Conservation (phyloP, 768 basidiomycete genomes). For the Trametes elegans region DNA sequence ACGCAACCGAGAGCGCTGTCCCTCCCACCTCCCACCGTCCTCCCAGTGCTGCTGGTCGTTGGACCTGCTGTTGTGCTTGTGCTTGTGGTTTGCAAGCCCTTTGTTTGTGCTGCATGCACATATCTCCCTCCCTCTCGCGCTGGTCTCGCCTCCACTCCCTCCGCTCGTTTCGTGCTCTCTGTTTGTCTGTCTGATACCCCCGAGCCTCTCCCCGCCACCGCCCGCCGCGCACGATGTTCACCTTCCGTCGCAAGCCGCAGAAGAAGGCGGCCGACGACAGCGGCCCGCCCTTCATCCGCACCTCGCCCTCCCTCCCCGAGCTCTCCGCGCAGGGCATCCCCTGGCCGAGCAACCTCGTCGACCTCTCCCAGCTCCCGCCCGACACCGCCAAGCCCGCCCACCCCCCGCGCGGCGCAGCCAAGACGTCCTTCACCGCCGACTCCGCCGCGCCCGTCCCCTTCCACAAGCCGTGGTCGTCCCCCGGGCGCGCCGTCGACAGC, state of each 20-base stretch:
- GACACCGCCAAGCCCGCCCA: constrained; percentile 33
- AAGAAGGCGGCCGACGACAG: constrained; percentile 46
- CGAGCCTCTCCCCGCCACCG: constrained; percentile 18
- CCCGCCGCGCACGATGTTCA: constrained; percentile 51
- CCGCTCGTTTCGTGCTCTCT: constrained; percentile 26
- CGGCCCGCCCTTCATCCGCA: constrained; percentile 47
- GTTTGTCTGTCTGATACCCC: constrained; percentile 19
- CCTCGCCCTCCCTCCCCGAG: constrained; percentile 81
- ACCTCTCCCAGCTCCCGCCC: constrained; percentile 62
- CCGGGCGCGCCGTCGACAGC: constrained; percentile 21
- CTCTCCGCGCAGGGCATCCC: constrained; percentile 72
- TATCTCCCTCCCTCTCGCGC: constrained; percentile 2
- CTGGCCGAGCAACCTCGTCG: constrained; percentile 84
- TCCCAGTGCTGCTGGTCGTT: too few species aligned
- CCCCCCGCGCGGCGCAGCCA: constrained; percentile 63
- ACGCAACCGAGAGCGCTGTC: not conserved
- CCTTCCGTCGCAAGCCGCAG: constrained; percentile 62
- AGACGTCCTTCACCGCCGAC: constrained; percentile 59
- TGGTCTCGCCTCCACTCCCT: constrained; percentile 24
- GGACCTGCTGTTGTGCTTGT: too few species aligned
- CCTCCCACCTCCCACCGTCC: not conserved
- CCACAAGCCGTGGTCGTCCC: constrained; percentile 69
- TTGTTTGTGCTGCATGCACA: constrained; percentile 12
- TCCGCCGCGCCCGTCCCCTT: constrained; percentile 62
- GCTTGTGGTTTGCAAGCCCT: too few species aligned